These are phyloP conservation scores for Fusarium protoensiforme DNA, from an alignment of 2,329 filamentous ascomycete species.

Conservation along the genomic window DNA sequence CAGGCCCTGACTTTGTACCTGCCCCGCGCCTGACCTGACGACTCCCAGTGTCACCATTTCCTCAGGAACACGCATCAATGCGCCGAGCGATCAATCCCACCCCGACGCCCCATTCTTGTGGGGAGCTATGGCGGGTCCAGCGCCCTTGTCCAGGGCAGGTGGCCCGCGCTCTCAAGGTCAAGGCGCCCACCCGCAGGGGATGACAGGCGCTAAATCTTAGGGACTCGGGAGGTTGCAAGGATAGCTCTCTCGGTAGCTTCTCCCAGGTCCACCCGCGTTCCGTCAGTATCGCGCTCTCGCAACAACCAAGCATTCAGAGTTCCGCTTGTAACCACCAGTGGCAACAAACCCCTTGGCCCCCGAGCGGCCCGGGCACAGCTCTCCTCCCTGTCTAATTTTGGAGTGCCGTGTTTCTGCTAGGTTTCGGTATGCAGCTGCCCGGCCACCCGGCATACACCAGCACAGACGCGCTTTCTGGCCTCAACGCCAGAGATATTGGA, in stretches of 20 bases:
- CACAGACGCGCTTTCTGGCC: conserved; percentile 11
- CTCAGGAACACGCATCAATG: conserved; percentile 16
- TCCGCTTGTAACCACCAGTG: conserved; percentile 6
- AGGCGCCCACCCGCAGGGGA: conserved; percentile 17
- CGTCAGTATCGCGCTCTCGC: neutral
- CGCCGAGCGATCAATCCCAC: conserved; percentile 34
- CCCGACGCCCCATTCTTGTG: conserved; percentile 32
- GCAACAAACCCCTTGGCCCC: conserved; percentile 12
- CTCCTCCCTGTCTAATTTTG: conserved; percentile 25
- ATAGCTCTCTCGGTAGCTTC: conserved; percentile 41
- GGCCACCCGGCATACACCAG: conserved; percentile 23
- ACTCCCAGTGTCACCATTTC: neutral
- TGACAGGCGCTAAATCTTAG: conserved; percentile 29
- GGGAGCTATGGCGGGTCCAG: conserved; percentile 40
- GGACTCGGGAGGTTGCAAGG: conserved; percentile 37
- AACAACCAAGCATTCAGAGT: neutral
- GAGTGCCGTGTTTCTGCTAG: conserved; percentile 27
- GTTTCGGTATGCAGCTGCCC: conserved; percentile 34
- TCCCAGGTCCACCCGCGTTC: conserved; percentile 19
- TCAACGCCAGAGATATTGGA: conserved; percentile 4
- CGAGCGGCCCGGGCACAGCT: conserved; percentile 39
- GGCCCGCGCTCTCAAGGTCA: conserved; percentile 20
- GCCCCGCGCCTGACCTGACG: neutral
- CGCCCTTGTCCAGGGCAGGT: conserved; percentile 11
- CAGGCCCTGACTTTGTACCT: neutral